Evolutionary conservation across 305 asterid species (phyloP).

Genomic region (Fraxinus ornus): DNA sequence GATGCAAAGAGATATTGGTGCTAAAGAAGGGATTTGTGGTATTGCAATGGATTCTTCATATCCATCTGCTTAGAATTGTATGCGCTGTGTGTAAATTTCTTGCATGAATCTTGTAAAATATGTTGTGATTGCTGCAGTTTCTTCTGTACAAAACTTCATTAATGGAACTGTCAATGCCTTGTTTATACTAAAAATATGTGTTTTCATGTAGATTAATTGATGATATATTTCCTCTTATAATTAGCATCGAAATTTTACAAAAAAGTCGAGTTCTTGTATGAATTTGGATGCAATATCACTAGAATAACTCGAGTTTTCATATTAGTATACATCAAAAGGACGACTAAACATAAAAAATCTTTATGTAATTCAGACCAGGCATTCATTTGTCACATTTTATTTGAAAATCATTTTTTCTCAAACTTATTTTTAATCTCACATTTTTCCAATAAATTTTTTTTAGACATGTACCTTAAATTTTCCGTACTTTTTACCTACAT

Average conservation of each 20-base stretch:
- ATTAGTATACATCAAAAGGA: background rate
- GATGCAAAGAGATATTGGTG: slow-evolving; percentile 40
- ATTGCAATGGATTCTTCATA: slow-evolving; percentile 53
- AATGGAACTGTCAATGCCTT: background rate
- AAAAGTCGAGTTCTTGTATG: background rate
- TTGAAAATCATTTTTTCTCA: background rate
- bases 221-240: background rate
- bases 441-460: too few relatives aligned
- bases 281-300: background rate
- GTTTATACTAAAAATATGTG: slow-evolving; percentile 22
- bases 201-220: background rate
- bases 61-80: slow-evolving; percentile 36
- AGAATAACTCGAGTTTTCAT: background rate
- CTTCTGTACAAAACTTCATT: background rate
- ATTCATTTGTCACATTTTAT: background rate
- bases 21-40: slow-evolving; percentile 59
- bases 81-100: background rate
- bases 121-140: background rate
- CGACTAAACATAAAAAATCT: background rate
- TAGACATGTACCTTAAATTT: background rate
- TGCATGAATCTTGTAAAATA: background rate
- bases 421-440: background rate
- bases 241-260: background rate
- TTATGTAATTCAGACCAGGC: background rate
- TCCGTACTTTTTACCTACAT: background rate